phyloP scores from a whole-genome alignment of 768 basidiomycete genomes.

The Mycena maculata region DNA sequence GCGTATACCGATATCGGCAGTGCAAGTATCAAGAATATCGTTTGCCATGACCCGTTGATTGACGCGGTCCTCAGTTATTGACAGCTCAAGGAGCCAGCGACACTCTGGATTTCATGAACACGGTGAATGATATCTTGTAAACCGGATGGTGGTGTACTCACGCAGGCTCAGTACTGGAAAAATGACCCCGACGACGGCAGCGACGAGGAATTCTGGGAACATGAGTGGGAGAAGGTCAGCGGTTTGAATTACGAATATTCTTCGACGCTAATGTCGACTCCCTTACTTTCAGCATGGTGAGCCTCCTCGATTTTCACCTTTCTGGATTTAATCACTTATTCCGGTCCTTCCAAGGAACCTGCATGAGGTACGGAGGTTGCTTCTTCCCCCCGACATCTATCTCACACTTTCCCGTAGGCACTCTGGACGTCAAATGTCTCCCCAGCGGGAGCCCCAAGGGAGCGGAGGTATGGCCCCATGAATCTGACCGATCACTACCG shows the following conservation, averaged over 20 bases:
- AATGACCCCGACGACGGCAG: slow-evolving; percentile 67
- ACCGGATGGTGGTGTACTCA: background rate
- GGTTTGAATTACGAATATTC: no score
- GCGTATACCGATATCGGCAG: slow-evolving; percentile 56
- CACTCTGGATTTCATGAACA: slow-evolving; percentile 70
- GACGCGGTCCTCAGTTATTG: slow-evolving; percentile 58
- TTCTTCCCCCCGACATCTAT: background rate
- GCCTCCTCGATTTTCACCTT: background rate
- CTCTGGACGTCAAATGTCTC: slow-evolving; percentile 67
- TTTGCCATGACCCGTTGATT: background rate
- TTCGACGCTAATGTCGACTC: background rate
- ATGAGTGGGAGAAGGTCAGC: slow-evolving; percentile 72
- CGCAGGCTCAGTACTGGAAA: slow-evolving; percentile 65
- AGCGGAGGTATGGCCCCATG: slow-evolving; percentile 62
- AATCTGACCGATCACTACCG: background rate
- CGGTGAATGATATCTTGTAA: slow-evolving; percentile 36
- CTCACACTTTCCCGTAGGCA: slow-evolving; percentile 51
- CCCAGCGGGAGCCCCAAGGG: slow-evolving; percentile 69
- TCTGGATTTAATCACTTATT: background rate
- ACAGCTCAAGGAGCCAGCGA: slow-evolving; percentile 65
- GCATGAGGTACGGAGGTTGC: slow-evolving; percentile 51
- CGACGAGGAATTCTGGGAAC: slow-evolving; percentile 79
- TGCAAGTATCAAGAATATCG: slow-evolving; percentile 41
- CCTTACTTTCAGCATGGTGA: slow-evolving; percentile 15
- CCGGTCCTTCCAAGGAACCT: slow-evolving; percentile 59